A percentile compares a stretch with the other conserved stretches of the same genome.
These are phyloP conservation scores for Sugiyamaella lignohabitans DNA, from an alignment of 805 yeast genomes.

Conservation along the genomic window DNA sequence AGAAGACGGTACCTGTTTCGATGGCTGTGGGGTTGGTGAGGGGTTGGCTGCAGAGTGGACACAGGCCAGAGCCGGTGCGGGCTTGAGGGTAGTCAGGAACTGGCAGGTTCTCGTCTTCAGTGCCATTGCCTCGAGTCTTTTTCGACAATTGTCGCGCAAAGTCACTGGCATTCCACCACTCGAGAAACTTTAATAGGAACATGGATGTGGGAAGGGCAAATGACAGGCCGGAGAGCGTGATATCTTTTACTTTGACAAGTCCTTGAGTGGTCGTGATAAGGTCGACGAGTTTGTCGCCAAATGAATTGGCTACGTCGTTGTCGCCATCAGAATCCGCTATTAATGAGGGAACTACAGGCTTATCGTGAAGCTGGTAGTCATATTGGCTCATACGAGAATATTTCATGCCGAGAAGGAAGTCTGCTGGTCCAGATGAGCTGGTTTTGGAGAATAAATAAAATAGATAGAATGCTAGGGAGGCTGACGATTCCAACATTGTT, in stretches of 20 bases:
- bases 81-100: conserved; percentile 18
- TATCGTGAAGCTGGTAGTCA: conserved; percentile 21
- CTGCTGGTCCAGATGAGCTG: conserved; percentile 57
- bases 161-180: conserved; percentile 87
- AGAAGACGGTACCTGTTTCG: conserved; percentile 87
- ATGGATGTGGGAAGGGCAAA: conserved; percentile 73
- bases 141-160: conserved; percentile 54
- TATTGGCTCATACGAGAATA: conserved; percentile 50
- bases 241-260: conserved; percentile 25
- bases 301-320: conserved; percentile 5
- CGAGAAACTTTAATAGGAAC: conserved; percentile 73
- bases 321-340: conserved; percentile 2
- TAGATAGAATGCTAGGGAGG: conserved; percentile 53
- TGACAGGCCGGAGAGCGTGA: conserved; percentile 18
- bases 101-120: conserved; percentile 22
- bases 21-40: conserved; percentile 77
- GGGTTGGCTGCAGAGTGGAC: conserved; percentile 63
- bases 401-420: conserved; percentile 54
- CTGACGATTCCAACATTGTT: conserved; percentile 40
- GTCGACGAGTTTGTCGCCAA: conserved; percentile 13
- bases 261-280: conserved; percentile 27
- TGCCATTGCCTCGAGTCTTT: conserved; percentile 25
- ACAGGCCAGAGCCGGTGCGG: conserved; percentile 27
- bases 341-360: background rate
- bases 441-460: conserved; percentile 60